phyloP scores from a whole-genome alignment of 495 filamentous ascomycete species.

The Talaromyces wortmannii region DNA sequence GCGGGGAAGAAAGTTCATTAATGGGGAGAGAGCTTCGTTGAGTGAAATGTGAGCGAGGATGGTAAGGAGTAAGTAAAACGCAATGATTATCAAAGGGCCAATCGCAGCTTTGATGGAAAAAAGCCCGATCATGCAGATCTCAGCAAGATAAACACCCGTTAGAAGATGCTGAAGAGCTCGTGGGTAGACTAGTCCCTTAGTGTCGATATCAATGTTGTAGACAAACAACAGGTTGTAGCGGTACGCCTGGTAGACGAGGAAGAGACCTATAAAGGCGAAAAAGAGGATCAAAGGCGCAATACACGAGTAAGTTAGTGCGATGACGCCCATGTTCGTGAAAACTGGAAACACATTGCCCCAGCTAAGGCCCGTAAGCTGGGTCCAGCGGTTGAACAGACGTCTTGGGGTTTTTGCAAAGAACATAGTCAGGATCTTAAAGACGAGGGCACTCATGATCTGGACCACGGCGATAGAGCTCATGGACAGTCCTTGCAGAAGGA shows the following conservation, averaged over 20 bases:
- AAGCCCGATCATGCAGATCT: conserved; percentile 81
- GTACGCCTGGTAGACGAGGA: conserved; percentile 81
- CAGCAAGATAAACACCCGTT: conserved; percentile 74
- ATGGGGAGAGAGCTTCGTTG: conserved; percentile 64
- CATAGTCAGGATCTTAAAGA: conserved; percentile 70
- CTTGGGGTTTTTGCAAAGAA: conserved; percentile 58
- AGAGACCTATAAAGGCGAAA: conserved; percentile 73
- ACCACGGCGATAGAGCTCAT: conserved; percentile 66
- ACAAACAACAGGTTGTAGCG: conserved; percentile 91
- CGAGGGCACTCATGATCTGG: conserved; percentile 62
- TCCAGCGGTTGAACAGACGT: conserved; percentile 57
- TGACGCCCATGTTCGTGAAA: conserved; percentile 82
- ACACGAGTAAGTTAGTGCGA: conserved; percentile 77
- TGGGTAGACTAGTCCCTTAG: conserved; percentile 82
- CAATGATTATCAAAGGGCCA: conserved; percentile 73
- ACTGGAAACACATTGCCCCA: conserved; percentile 86
- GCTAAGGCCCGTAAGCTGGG: conserved; percentile 50
- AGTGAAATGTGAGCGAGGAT: conserved; percentile 72
- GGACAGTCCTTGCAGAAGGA: conserved; percentile 78
- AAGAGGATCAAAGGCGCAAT: conserved; percentile 82
- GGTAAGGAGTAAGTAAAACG: conserved; percentile 69
- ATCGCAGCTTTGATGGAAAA: conserved; percentile 63
- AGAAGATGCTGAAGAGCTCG: conserved; percentile 80
- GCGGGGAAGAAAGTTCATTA: conserved; percentile 68
- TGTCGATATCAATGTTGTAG: conserved; percentile 74